Percentiles rank a stretch among this genome's conserved stretches.
Conservation (phyloP, 257 asterid genomes). For the Cordia subcordata region DNA sequence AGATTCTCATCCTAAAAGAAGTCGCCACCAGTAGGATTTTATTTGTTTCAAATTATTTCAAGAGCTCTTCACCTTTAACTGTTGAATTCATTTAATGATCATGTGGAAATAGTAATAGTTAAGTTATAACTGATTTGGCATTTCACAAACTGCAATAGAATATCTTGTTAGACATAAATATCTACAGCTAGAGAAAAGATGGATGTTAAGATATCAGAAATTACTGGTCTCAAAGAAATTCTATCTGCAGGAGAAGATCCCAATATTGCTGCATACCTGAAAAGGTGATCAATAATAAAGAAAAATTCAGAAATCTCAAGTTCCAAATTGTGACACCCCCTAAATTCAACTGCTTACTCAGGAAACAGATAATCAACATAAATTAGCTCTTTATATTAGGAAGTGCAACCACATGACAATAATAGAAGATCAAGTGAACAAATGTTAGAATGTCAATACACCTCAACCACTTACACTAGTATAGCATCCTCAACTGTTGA, state of each 20-base stretch:
- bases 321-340: conserved; percentile 7
- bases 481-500: conserved; percentile 81
- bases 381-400: not conserved
- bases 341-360: conserved; percentile 1
- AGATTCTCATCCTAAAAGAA: too few species aligned
- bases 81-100: too few species aligned
- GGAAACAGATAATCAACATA: not conserved
- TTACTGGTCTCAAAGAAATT: conserved; percentile 81
- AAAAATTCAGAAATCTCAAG: conserved; percentile 17
- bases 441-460: conserved; percentile 8
- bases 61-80: too few species aligned
- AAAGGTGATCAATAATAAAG: conserved; percentile 10
- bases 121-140: too few species aligned
- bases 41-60: too few species aligned
- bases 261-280: conserved; percentile 94
- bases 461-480: conserved; percentile 69
- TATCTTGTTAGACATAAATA: too few species aligned
- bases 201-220: conserved; percentile 14
- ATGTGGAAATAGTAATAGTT: too few species aligned
- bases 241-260: conserved; percentile 72
- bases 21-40: too few species aligned
- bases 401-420: conserved; percentile 5
- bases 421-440: not conserved
- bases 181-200: not conserved
- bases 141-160: too few species aligned